Evolutionary conservation across 2,329 filamentous ascomycete species (phyloP).

Genomic region (Colletotrichum sp.): DNA sequence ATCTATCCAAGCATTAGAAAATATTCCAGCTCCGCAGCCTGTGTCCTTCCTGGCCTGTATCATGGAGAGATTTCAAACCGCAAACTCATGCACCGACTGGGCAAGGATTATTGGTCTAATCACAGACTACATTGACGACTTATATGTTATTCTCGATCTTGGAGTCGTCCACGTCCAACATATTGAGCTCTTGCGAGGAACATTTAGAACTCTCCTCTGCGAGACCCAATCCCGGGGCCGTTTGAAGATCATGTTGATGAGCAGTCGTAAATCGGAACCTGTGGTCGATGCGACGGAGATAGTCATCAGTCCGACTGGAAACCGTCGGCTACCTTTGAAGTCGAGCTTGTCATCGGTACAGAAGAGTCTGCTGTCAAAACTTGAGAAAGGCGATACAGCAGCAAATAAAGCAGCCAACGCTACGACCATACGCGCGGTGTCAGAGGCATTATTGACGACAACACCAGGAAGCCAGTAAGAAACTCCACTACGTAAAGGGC

Average conservation of each 20-base stretch:
- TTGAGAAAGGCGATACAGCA: no score
- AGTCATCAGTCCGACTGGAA: neutral
- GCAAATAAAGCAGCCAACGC: no score
- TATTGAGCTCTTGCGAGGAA: neutral
- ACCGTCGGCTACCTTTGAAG: neutral
- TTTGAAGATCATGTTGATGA: neutral
- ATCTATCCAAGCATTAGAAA: neutral
- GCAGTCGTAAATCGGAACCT: neutral
- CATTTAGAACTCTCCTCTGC: neutral
- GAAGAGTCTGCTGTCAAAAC: no score
- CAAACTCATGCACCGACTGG: neutral
- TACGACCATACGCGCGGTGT: no score
- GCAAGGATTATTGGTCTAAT: neutral
- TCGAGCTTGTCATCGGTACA: neutral
- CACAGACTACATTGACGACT: fast-evolving
- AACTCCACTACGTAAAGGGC: no score
- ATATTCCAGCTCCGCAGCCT: neutral
- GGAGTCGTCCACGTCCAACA: neutral
- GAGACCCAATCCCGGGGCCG: neutral
- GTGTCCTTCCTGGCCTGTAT: neutral
- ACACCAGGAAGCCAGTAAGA: fast-evolving
- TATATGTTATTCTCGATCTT: neutral
- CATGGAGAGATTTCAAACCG: neutral
- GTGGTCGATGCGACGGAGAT: fast-evolving
- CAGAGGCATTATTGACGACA: fast-evolving